Conservation (phyloP, 768 basidiomycete species). For the Podaxis pistillaris region DNA sequence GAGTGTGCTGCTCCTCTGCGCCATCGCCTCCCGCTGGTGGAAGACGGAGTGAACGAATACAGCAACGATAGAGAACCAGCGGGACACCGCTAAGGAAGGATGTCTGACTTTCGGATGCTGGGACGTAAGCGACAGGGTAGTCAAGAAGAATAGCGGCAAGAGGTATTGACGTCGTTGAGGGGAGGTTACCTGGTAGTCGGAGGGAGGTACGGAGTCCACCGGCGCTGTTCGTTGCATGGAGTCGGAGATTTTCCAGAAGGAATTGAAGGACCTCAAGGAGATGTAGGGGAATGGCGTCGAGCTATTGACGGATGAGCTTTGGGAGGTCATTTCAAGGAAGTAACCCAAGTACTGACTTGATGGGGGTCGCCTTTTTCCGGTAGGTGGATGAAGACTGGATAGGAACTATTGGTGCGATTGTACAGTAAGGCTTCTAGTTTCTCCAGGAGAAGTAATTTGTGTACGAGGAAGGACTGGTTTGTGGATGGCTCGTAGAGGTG, state of each 20-base stretch:
- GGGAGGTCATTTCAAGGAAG: background rate
- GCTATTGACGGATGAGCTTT: background rate
- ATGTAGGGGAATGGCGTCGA: constrained; percentile 6
- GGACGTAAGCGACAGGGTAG: constrained; percentile 56
- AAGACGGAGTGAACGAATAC: constrained; percentile 45
- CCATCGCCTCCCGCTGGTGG: constrained; percentile 20
- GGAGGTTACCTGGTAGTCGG: constrained; percentile 26
- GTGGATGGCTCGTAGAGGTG: constrained; percentile 45
- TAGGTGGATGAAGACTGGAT: constrained; percentile 5
- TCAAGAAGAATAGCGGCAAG: constrained; percentile 61
- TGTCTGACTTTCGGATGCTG: constrained; percentile 23
- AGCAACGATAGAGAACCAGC: constrained; percentile 27
- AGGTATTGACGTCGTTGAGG: constrained; percentile 38
- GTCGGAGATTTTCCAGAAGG: background rate
- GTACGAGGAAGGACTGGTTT: constrained; percentile 57
- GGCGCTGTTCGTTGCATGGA: background rate
- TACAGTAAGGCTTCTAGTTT: constrained; percentile 12
- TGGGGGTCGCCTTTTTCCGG: background rate
- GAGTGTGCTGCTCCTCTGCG: constrained; percentile 12
- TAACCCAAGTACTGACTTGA: background rate
- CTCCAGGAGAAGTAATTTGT: constrained; percentile 27
- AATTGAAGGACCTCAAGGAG: constrained; percentile 9
- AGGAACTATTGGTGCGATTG: background rate
- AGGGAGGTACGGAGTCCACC: constrained; percentile 19
- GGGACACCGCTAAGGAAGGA: constrained; percentile 43